Conservation (phyloP, 257 asterid genomes). For the Avicennia marina region DNA sequence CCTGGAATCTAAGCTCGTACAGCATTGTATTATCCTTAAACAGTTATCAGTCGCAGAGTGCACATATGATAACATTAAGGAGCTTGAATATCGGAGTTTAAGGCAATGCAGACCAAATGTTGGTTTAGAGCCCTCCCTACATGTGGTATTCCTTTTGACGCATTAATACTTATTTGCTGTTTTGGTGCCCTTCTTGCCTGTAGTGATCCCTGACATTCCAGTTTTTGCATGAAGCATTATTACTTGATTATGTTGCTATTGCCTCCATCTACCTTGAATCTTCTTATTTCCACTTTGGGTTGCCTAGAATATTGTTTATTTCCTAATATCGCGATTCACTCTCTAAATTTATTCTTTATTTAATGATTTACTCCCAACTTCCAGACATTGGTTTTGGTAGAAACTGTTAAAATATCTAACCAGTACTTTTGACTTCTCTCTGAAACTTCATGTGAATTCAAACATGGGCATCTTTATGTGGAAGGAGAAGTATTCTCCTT, state of each 20-base stretch:
- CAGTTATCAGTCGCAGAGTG: conserved; percentile 51
- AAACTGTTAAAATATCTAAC: neutral
- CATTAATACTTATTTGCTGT: neutral
- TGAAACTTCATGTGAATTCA: neutral
- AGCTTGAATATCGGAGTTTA: conserved; percentile 33
- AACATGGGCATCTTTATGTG: neutral
- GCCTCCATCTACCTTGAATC: too few species aligned
- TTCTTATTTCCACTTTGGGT: too few species aligned
- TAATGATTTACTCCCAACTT: conserved; percentile 9
- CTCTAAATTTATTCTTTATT: neutral
- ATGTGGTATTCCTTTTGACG: conserved; percentile 33
- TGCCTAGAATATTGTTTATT: too few species aligned
- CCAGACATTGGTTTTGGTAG: neutral
- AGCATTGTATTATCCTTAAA: conserved; percentile 40
- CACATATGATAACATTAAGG: conserved; percentile 55
- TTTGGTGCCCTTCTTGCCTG: too few species aligned
- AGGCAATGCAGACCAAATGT: conserved; percentile 13
- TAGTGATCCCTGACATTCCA: too few species aligned
- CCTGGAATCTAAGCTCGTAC: conserved; percentile 46
- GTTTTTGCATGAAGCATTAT: too few species aligned
- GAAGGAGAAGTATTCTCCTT: too few species aligned
- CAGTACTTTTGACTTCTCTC: neutral
- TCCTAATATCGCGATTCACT: too few species aligned
- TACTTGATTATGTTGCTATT: too few species aligned
- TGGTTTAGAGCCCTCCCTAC: conserved; percentile 27